A percentile compares a stretch with the other conserved stretches of the same genome.
phyloP scores from a whole-genome alignment of 768 basidiomycete species.

The Russula compacta region DNA sequence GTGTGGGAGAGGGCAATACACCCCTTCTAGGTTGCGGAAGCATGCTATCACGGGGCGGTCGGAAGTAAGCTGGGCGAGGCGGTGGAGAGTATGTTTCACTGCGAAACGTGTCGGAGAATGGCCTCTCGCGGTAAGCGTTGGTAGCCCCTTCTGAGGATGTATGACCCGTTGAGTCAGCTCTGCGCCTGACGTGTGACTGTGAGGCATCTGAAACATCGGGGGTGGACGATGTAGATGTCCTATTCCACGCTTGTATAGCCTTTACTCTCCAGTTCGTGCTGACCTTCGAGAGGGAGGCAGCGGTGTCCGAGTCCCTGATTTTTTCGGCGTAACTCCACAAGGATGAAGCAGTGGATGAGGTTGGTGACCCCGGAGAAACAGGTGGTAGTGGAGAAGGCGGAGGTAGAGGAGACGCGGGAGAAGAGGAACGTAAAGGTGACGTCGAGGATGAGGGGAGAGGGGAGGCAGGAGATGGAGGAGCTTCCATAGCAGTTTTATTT shows the following conservation, averaged over 20 bases:
- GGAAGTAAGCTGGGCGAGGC: constrained; percentile 48
- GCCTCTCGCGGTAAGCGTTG: constrained; percentile 29
- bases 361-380: constrained; percentile 16
- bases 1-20: constrained; percentile 1
- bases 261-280: constrained; percentile 71
- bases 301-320: constrained; percentile 61
- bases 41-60: constrained; percentile 47
- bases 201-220: constrained; percentile 1
- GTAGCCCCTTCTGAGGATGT: background rate
- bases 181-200: constrained; percentile 3
- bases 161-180: background rate
- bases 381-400: constrained; percentile 23
- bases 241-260: constrained; percentile 35
- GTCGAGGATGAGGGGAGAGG: constrained; percentile 28
- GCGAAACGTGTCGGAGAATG: constrained; percentile 33
- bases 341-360: constrained; percentile 16
- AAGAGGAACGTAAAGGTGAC: constrained; percentile 30
- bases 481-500: constrained; percentile 67
- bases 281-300: constrained; percentile 61
- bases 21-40: constrained; percentile 29
- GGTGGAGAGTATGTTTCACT: constrained; percentile 42
- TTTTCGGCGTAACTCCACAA: constrained; percentile 69
- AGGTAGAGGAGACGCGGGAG: constrained; percentile 23
- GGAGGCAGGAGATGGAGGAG: constrained; percentile 36
- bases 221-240: constrained; percentile 21